Base-by-base conservation (phyloP, 768 basidiomycete genomes). In the Russula sp. region DNA sequence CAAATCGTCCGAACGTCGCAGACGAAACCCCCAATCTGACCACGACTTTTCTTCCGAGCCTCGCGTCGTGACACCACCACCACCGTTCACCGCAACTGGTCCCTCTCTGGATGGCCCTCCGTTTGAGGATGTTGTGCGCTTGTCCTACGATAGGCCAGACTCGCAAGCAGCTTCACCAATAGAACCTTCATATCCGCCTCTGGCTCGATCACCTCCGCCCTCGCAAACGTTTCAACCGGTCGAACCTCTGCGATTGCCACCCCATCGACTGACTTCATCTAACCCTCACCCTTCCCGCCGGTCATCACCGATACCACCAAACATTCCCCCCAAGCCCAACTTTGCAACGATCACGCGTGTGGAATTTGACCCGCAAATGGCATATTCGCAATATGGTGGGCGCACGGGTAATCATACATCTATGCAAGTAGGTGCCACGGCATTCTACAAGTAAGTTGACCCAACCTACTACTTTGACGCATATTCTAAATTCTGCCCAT, bases 381-480 rank as follows among this genome's bases (percentile, higher is more conserved):
- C 83, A 14, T 84, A 85, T 66, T 58, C 69, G 62, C 43, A 64
- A 61, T 34, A 63, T 61, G 51, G 64, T 63, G 55, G 63, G 63
- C n/a, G 58, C 57, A 50, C 18, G 39, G 25, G 55, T 46, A 34
- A 60, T 39, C 43, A 62, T 56, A 32, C 59, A 65, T 14, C 51
- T 59, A 22, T 53, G 62, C 29, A 68, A 66, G n/a, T 65, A 60
- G 22, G 69, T 47, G 64, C 80, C 1, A 64, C 75, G 16, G 74
- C 80, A 3, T 78, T 87, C 35, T 88, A 88, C 74, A 84, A 81
- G 87, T 83, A 66, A 52, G 78, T 65, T 1, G 29, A 38, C 29
- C 22, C n/a, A 35, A 43, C 13, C 53, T 25, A 7, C 25, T 58
- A 10, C 29, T 39, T 35, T 25, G 18, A 32, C 10, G 22, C 57